Evolutionary conservation across 2,329 filamentous ascomycete genomes (phyloP), one percentile per base, ranked within the genome.

Genomic region (Aureobasidium vineae): DNA sequence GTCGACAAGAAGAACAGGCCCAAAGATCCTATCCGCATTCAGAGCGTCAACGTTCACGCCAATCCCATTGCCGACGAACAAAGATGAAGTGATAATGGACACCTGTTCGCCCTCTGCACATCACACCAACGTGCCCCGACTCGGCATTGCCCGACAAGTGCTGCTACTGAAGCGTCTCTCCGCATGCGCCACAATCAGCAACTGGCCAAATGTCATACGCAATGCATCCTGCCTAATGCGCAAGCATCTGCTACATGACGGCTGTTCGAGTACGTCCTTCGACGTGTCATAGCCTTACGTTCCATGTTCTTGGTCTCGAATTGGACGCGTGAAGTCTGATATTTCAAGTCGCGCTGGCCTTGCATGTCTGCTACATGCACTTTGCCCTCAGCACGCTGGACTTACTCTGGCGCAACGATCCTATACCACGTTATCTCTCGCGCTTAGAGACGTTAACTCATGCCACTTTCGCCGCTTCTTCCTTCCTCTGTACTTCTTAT

Each of bases 1-100:
- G 86, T 93, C 56, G 91, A 95, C 77, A 90, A 88, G 80, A 95
- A 94, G 83, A 88, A 84, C 72, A 80, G 90, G 59, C 90, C 90
- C 0, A 87, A 87, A 77, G 84, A 89, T 74, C 80, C 83, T 66
- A 81, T 90, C 31, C 79, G 80, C 70, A 91, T 95, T 66, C 84
- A 91, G 73, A 83, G 78, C 10, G 83, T 93, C 28, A 90, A 88
- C 1, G 84, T 94, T 2, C 91, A 94, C 77, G 90, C 91, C 21
- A 95, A 95, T 72, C 91, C 91, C 0, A 74, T 94, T 69, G 90
- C 91, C 15, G 75, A 77, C 63, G 74, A 76, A 68, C 59, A 64
- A 40, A 69, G 73, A 69, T 76, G 72, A 74, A 33, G 16, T 23
- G 2, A 10, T 8, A 2, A n/a, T n/a, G 13, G 26, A 52, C 49